Percentiles rank a stretch among this genome's conserved stretches.
phyloP scores from a whole-genome alignment of 768 basidiomycete genomes.

The Auriscalpium orientale region DNA sequence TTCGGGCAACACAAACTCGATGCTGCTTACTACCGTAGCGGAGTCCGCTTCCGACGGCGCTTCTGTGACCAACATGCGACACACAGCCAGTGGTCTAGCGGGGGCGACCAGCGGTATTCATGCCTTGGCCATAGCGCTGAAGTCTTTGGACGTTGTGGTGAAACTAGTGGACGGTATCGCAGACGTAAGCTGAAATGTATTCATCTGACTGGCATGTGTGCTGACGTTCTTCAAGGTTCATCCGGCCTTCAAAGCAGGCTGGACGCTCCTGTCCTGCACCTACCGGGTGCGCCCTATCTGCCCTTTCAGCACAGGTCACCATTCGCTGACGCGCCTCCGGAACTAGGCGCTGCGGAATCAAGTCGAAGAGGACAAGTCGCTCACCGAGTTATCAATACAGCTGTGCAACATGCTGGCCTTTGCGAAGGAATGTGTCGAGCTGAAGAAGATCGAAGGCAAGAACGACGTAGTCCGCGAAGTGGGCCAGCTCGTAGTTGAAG shows the following conservation, averaged over 20 bases:
- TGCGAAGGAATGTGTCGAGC: background rate
- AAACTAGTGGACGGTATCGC: background rate
- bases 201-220: background rate
- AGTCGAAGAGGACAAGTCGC: background rate
- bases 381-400: background rate
- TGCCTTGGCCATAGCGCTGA: background rate
- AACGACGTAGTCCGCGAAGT: background rate
- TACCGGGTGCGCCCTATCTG: background rate
- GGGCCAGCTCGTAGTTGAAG: background rate
- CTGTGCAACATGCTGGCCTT: background rate
- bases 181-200: background rate
- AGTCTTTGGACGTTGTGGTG: background rate
- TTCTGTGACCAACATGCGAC: background rate
- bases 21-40: background rate
- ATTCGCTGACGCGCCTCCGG: background rate
- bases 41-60: background rate
- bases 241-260: background rate
- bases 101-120: background rate
- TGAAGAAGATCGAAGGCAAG: background rate
- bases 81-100: background rate
- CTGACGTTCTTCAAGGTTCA: background rate
- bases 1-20: background rate
- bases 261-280: background rate
- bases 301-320: background rate
- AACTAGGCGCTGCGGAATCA: background rate